Conservation (phyloP, 768 basidiomycete genomes). For the Termitomyces sp. region DNA sequence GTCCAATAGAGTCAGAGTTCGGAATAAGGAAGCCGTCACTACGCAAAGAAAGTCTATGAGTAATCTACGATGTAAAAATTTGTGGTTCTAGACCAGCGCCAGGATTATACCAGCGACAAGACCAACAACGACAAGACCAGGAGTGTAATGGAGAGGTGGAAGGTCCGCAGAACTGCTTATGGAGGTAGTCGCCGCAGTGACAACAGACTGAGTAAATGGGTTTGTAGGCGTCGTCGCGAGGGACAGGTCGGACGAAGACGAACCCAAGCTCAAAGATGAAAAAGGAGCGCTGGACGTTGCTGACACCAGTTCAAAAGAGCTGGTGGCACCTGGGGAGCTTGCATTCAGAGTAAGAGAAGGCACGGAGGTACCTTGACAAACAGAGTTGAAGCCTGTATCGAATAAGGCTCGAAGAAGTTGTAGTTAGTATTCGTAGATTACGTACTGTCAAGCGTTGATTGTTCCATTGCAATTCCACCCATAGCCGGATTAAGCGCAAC, state of each 20-base stretch:
- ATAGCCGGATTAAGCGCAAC: constrained; percentile 11
- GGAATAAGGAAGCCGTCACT: no score
- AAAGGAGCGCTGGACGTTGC: background rate
- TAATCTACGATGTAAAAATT: background rate
- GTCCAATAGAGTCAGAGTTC: background rate
- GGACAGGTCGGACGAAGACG: background rate
- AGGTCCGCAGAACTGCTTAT: background rate
- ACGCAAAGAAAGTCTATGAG: no score
- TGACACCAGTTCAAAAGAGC: background rate
- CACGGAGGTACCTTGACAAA: background rate
- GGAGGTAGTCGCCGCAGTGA: background rate
- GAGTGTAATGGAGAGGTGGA: background rate
- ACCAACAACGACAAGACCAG: background rate
- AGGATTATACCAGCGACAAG: background rate
- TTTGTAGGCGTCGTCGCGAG: no score
- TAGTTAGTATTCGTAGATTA: background rate
- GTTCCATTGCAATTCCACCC: constrained; percentile 10
- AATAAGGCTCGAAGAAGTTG: background rate
- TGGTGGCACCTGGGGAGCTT: background rate
- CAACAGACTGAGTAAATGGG: background rate
- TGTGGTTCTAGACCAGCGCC: background rate
- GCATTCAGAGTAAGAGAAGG: background rate
- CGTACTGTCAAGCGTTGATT: constrained; percentile 21
- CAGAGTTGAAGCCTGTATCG: background rate
- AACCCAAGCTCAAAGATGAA: background rate